Evolutionary conservation across 176 grass and related monocot species (phyloP).

Genomic region (Raddia distichophylla): DNA sequence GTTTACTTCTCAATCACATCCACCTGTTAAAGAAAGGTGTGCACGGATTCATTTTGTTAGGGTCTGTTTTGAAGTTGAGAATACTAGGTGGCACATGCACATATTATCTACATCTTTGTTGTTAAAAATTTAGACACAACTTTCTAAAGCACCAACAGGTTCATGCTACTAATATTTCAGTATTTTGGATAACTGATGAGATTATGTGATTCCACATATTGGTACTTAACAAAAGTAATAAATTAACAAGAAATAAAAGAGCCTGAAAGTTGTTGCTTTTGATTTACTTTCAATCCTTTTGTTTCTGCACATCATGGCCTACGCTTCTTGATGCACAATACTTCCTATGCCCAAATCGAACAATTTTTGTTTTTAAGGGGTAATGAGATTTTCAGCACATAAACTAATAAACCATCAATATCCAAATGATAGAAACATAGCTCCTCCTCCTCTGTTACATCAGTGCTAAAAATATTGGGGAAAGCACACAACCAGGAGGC

Average conservation of each 20-base stretch:
- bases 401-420: no score
- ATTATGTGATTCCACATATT: background rate
- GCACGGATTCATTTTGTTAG: conserved; percentile 13
- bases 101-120: background rate
- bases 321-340: conserved; percentile 7
- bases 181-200: conserved; percentile 23
- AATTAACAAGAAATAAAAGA: background rate
- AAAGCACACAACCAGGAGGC: background rate
- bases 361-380: no score
- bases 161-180: conserved; percentile 1
- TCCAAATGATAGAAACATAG: background rate
- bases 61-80: conserved; percentile 21
- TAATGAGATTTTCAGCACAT: no score
- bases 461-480: background rate
- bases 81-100: background rate
- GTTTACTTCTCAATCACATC: conserved; percentile 48
- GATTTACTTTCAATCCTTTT: background rate
- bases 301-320: background rate
- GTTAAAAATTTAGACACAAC: background rate
- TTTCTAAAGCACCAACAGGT: background rate
- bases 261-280: background rate
- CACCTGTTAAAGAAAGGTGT: conserved; percentile 50
- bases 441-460: background rate
- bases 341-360: no score
- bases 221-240: conserved; percentile 1